Conservation (phyloP, 805 yeast species). For the Ogataea angusta region DNA sequence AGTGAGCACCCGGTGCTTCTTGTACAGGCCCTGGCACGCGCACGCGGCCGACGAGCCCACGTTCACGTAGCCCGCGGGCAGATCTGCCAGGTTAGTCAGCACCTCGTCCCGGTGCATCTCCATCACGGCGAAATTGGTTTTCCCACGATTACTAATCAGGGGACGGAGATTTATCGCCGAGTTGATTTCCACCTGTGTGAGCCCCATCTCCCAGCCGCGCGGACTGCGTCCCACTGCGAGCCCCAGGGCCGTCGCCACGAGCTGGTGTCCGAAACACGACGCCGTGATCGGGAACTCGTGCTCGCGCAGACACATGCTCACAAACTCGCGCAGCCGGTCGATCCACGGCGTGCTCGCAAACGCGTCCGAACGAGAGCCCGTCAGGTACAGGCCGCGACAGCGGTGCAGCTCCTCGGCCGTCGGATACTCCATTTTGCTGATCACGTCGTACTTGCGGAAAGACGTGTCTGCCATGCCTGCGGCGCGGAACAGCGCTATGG, state of each 20-base stretch:
- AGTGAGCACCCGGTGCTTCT: slow-evolving; percentile 51
- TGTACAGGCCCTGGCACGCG: slow-evolving; percentile 63
- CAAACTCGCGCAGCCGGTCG: slow-evolving; percentile 36
- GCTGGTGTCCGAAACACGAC: slow-evolving; percentile 88
- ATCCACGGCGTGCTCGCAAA: slow-evolving; percentile 45
- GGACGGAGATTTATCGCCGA: slow-evolving; percentile 28
- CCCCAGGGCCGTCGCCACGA: slow-evolving; percentile 67
- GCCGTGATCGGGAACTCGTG: slow-evolving; percentile 54
- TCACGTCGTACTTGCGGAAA: slow-evolving; percentile 38
- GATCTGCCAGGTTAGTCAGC: neutral
- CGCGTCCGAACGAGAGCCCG: slow-evolving; percentile 53
- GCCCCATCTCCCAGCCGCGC: slow-evolving; percentile 75
- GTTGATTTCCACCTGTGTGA: slow-evolving; percentile 47
- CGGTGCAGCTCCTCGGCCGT: slow-evolving; percentile 23
- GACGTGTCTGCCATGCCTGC: slow-evolving; percentile 22
- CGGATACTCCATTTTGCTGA: slow-evolving; percentile 26
- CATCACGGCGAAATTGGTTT: slow-evolving; percentile 35
- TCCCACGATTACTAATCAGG: slow-evolving; percentile 12
- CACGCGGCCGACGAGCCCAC: slow-evolving; percentile 59
- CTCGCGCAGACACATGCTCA: slow-evolving; percentile 19
- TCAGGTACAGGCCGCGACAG: slow-evolving; percentile 42
- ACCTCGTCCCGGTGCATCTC: slow-evolving; percentile 60
- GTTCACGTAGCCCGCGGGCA: slow-evolving; percentile 37
- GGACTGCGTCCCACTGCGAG: slow-evolving; percentile 54
- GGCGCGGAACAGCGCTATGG: slow-evolving; percentile 31